Evolutionary conservation across 805 yeast genomes (phyloP), one percentile per base, ranked within the genome.

Genomic region (Wickerhamomyces chambardii): DNA sequence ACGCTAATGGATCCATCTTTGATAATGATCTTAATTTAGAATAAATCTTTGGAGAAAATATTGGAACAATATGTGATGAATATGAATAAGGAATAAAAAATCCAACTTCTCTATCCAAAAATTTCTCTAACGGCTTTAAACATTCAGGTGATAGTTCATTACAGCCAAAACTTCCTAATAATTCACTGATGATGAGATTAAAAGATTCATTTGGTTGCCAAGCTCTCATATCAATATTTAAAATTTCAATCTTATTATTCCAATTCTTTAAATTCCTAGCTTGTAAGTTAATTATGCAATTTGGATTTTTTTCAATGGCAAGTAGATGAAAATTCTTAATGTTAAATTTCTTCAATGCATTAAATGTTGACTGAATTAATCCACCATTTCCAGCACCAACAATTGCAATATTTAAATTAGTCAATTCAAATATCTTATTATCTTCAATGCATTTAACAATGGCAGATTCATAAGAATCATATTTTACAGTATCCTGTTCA

Each of bases 371-470:
- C 30, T 77, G 77, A 3, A 87, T 76, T 21, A 89, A 56, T 1
- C 90, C 89, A 1, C 97, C 97, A 31, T 86, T 61, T 1, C 97
- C 97, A 0, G 96, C 92, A 0, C 97, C 97, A 3, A 82, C 76
- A 2, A 89, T 68, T 4, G 82, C 66, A 8, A 84, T 58, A 10
- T 59, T 58, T 31, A 43, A 36, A 31, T 48, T 50, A 3, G 47
- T 38, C 15, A 68, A 45, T 8, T 28, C n/a, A 11, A 28, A 15
- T 7, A 15, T 6, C 16, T 28, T 16, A 28, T 28, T 28, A 36
- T 55, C 68, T 28, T 47, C 45, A 15, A 82, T 39, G 0, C 89
- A 85, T 30, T 64, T 52, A 18, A 58, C 60, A 5, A 83, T 72
- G 1, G 95, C 95, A 19, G 59, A 46, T 39, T 69, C 78, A 51